Evolutionary conservation across 768 basidiomycete species (phyloP).

Genomic region (Psilocybe tampanensis): DNA sequence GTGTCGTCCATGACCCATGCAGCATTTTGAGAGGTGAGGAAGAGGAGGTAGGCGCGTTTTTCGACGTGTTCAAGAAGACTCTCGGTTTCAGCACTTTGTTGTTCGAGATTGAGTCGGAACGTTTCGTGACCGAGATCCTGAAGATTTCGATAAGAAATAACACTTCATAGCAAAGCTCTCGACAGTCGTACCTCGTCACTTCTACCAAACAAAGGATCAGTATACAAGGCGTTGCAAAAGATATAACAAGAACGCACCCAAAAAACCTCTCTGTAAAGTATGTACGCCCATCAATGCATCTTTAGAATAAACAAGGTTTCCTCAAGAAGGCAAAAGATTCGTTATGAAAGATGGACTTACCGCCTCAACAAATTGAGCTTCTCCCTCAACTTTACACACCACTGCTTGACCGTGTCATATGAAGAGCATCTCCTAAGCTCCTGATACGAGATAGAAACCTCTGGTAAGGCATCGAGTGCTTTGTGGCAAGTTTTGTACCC

Average conservation of each 20-base stretch:
- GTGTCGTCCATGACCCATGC: constrained; percentile 36
- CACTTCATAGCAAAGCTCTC: not conserved
- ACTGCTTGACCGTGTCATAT: constrained; percentile 31
- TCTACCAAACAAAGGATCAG: not conserved
- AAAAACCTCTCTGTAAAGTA: constrained; percentile 43
- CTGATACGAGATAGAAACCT: constrained; percentile 25
- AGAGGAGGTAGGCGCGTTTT: constrained; percentile 34
- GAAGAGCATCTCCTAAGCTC: constrained; percentile 30
- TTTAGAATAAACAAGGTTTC: constrained; percentile 16
- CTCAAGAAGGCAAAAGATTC: not conserved
- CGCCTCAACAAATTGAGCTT: constrained; percentile 36
- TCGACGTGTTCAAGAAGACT: constrained; percentile 31
- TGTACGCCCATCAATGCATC: constrained; percentile 39
- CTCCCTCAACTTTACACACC: constrained; percentile 31
- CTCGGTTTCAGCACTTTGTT: constrained; percentile 32
- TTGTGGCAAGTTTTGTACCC: constrained; percentile 37
- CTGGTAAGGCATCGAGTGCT: constrained; percentile 30
- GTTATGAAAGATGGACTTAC: constrained; percentile 14
- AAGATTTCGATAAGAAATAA: not conserved
- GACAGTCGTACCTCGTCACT: constrained; percentile 14
- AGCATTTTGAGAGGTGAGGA: constrained; percentile 35
- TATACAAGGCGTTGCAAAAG: not conserved
- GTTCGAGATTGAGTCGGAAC: constrained; percentile 36
- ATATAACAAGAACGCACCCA: constrained; percentile 28
- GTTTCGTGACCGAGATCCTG: constrained; percentile 43